Conservation (phyloP, 441 rosid genomes). For the Flueggea neowawraea region DNA sequence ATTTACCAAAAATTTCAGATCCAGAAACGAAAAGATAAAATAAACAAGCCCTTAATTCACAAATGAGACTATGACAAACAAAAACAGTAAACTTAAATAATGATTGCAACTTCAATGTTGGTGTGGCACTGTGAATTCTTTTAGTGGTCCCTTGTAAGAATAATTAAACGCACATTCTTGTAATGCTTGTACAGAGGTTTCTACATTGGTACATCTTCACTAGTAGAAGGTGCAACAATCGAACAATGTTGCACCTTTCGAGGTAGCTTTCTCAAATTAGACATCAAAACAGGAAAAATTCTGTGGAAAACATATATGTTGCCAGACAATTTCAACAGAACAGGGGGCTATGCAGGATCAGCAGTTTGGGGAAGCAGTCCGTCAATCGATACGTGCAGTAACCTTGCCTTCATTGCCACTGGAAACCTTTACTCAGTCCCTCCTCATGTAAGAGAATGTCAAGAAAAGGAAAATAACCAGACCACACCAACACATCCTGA, state of each 20-base stretch:
- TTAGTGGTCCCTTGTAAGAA: too few relatives aligned
- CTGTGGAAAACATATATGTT: slow-evolving; percentile 12
- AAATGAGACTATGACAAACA: too few relatives aligned
- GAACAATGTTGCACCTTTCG: slow-evolving; percentile 39
- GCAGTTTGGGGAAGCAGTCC: slow-evolving; percentile 49
- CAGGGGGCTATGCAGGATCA: slow-evolving; percentile 32
- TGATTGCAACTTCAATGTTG: too few relatives aligned
- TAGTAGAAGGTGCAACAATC: slow-evolving; percentile 25
- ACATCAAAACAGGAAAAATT: slow-evolving; percentile 14
- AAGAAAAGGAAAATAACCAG: slow-evolving; percentile 33
- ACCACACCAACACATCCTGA: slow-evolving; percentile 30
- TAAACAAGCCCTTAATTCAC: too few relatives aligned
- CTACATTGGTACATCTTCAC: slow-evolving; percentile 37
- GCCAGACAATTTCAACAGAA: slow-evolving; percentile 28
- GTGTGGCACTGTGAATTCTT: too few relatives aligned
- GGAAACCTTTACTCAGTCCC: slow-evolving; percentile 45
- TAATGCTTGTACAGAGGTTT: slow-evolving; percentile 14
- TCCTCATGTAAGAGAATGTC: slow-evolving; percentile 27
- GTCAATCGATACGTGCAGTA: slow-evolving; percentile 22
- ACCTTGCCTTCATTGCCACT: slow-evolving; percentile 36
- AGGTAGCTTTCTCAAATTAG: slow-evolving; percentile 30
- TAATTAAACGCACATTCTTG: too few relatives aligned
- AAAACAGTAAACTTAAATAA: too few relatives aligned
- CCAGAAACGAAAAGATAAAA: too few relatives aligned
- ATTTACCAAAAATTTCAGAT: background rate